Evolutionary conservation across 176 grass and related monocot genomes (phyloP).

Genomic region (Canna indica): DNA sequence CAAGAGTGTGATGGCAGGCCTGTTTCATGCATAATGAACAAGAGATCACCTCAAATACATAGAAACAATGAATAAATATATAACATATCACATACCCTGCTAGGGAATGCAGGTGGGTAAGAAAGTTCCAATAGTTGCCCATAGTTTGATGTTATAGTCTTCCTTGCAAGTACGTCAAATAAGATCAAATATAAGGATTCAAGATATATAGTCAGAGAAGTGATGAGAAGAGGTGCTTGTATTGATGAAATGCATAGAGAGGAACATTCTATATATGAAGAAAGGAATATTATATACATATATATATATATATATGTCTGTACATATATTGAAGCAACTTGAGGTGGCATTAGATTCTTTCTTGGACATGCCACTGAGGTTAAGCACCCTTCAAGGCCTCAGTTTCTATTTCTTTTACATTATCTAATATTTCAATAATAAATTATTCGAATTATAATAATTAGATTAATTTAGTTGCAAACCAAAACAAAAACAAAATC

Average conservation of each 20-base stretch:
- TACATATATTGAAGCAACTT: background rate
- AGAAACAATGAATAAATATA: background rate
- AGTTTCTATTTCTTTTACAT: no score
- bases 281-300: background rate
- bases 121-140: conserved; percentile 45
- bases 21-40: conserved; percentile 14
- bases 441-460: no score
- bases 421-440: no score
- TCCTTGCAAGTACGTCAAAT: background rate
- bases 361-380: background rate
- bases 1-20: conserved; percentile 56
- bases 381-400: no score
- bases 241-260: background rate
- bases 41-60: background rate
- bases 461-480: no score
- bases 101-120: conserved; percentile 57
- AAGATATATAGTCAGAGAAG: no score
- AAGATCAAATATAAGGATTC: background rate
- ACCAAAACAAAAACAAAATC: no score
- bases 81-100: conserved; percentile 32
- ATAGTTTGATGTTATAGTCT: background rate
- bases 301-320: background rate
- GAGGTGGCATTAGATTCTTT: no score
- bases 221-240: background rate
- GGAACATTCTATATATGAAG: no score